Percentiles rank a stretch among this genome's conserved stretches.
Evolutionary conservation across 2,329 filamentous ascomycete species (phyloP).

Genomic region (Parastagonospora nodorum): DNA sequence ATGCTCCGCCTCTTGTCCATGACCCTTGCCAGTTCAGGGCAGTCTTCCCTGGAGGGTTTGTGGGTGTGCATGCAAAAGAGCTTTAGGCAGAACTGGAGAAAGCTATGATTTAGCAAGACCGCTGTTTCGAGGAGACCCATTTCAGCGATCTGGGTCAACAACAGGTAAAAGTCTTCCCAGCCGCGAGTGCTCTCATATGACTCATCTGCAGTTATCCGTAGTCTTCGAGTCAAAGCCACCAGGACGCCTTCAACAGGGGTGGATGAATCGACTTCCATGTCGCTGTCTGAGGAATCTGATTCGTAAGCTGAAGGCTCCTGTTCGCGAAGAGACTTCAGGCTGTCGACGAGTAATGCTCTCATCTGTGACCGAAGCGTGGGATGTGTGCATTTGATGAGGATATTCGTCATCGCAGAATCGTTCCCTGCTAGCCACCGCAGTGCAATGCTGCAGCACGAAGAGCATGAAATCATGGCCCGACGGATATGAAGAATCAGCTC

Average conservation of each 20-base stretch:
- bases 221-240: constrained; percentile 16
- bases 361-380: constrained; percentile 35
- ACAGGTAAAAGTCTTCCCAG: constrained; percentile 45
- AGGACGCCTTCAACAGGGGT: constrained; percentile 22
- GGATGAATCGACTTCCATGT: constrained; percentile 28
- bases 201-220: constrained; percentile 29
- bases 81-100: constrained; percentile 36
- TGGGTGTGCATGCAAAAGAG: constrained; percentile 37
- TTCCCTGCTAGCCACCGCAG: constrained; percentile 65
- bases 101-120: constrained; percentile 28
- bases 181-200: constrained; percentile 27
- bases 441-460: constrained; percentile 62
- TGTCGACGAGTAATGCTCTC: constrained; percentile 36
- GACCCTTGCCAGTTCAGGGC: constrained; percentile 31
- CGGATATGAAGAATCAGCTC: constrained; percentile 59
- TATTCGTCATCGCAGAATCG: constrained; percentile 63
- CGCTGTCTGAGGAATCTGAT: constrained; percentile 30
- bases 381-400: constrained; percentile 54
- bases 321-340: constrained; percentile 38
- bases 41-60: constrained; percentile 11
- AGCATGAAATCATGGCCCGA: constrained; percentile 57
- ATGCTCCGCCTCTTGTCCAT: constrained; percentile 39
- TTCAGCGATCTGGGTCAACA: constrained; percentile 33
- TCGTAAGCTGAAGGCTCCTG: constrained; percentile 37
- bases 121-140: constrained; percentile 37